These are phyloP conservation scores for Tetracentron sinense DNA, from an alignment of 164 flowering plant genomes.

Conservation along the genomic window DNA sequence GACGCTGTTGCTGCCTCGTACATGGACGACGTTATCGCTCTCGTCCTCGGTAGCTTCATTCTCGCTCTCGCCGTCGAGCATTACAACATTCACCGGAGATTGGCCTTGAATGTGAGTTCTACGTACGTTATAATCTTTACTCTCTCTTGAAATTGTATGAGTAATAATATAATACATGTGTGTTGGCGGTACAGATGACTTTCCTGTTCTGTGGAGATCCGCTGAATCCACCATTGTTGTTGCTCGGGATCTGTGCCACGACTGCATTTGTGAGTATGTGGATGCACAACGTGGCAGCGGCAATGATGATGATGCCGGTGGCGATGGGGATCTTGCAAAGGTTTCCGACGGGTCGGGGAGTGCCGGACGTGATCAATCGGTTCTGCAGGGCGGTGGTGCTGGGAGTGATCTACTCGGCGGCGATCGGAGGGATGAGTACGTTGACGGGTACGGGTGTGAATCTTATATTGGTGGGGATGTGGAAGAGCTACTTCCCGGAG, in stretches of 20 bases:
- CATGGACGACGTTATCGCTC: constrained; percentile 83
- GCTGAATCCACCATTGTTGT: constrained; percentile 65
- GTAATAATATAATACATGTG: too few relatives aligned
- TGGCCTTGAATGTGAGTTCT: constrained; percentile 75
- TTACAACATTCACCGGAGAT: constrained; percentile 69
- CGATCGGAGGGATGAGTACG: constrained; percentile 85
- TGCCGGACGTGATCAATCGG: constrained; percentile 24
- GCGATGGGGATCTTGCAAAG: constrained; percentile 86
- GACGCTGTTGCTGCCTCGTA: constrained; percentile 72
- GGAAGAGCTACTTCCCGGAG: constrained; percentile 80
- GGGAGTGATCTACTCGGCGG: constrained; percentile 68
- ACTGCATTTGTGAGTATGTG: constrained; percentile 93
- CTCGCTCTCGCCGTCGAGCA: constrained; percentile 97
- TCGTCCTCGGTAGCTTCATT: constrained; percentile 84
- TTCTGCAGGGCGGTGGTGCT: constrained; percentile 75
- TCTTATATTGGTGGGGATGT: constrained; percentile 87
- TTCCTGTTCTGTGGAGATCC: constrained; percentile 82
- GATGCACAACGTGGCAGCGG: constrained; percentile 95
- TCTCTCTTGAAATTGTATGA: background rate
- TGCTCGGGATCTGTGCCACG: constrained; percentile 81
- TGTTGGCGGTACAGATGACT: constrained; percentile 61
- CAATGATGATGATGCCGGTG: constrained; percentile 94
- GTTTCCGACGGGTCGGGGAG: constrained; percentile 35
- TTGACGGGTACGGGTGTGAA: constrained; percentile 95
- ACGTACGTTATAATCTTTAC: background rate